Evolutionary conservation across 371 early-diverging fungal genomes (phyloP), one percentile per base, ranked within the genome.

Genomic region (Mucor circinelloides): DNA sequence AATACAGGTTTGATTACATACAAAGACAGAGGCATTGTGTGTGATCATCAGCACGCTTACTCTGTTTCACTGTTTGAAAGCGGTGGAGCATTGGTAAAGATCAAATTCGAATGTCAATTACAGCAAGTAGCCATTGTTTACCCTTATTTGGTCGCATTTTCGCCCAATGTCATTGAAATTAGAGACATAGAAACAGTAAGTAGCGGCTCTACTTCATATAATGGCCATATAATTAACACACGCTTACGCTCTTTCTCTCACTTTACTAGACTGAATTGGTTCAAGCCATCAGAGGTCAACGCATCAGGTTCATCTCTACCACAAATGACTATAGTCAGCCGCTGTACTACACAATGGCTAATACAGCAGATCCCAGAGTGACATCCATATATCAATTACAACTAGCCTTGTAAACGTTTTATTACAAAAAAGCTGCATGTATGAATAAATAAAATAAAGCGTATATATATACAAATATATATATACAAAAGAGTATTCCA

Each of bases 131-230:
- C 69, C 7, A 28, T 72, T 1, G 27, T 68, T 0, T 72, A 72
- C 31, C 83, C 80, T 10, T 82, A 76, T 36, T 38, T 82, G 15
- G 57, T 82, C 30, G 78, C 68, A 0, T 76, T 82, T 61, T 73
- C 74, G 8, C 57, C 68, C 8, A 60, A 63, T 6, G 62, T 80
- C 10, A 76, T 82, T 23, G 83, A 82, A 55, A 67, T 82, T 4
- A 63, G 75, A 58, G 65, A 80, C 55, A 54, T 76, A 31, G 72
- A 73, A 68, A 78, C 76, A 13, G 82, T 79, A 74, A 78, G 56
- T 56, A 31, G n/a, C n/a, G n/a, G n/a, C n/a, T n/a, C 4, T 19
- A 44, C 19, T 19, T n/a, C n/a, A 17, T 52, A 19, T 38, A 54
- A 21, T 13, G 31, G 19, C 13, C 6, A 2, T 36, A 2, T 46